Evolutionary conservation across 2,329 filamentous ascomycete genomes (phyloP), one percentile per base, ranked within the genome.

Genomic region (Tolypocladium inflatum): DNA sequence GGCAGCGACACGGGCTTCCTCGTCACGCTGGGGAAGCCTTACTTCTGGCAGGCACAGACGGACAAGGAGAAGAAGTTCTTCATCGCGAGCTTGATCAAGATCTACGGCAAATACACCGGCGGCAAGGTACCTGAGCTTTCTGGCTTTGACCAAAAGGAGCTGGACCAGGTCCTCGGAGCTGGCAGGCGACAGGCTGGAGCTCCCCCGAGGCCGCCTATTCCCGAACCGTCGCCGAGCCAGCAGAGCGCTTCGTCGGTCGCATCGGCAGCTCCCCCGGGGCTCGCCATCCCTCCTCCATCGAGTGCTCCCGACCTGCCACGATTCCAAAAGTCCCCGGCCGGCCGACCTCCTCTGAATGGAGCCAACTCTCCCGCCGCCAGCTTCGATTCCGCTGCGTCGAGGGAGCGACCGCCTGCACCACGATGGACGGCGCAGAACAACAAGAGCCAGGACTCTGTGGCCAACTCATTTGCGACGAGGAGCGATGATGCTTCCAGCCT

Each of bases 61-160:
- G 83, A 90, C 56, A 97, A 97, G 76, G 94, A 99, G 75, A 97
- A 97, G 79, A 93, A 96, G 70, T 97, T 97, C 75, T 99, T 99
- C 73, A 94, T 99, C 67, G 91, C 90, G 39, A 97, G 92, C 72
- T 76, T 97, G 65, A 85, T 97, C 68, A 99, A 97, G 74, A 97
- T 99, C 63, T 99, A 90, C 71, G 87, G 87, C 66, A 99, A 97
- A 74, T 99, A 97, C 70, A 97, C 94, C 1, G 89, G 90, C 35
- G 93, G 93, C 15, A 88, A 87, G 67, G 74, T 85, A 38, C 94
- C 94, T 2, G 83, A 89, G 59, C 79, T 99, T 55, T 77, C 83
- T 57, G 93, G 93, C 9, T 97, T 99, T 70, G 90, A 93, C 65
- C 80, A 84, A 55, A 83, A 81, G 60, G 91, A 97, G 74, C 78